A percentile compares a stretch with the other conserved stretches of the same genome.
Evolutionary conservation across 2,329 filamentous ascomycete genomes (phyloP).

Genomic region (Phyllosticta paracitricarpa): DNA sequence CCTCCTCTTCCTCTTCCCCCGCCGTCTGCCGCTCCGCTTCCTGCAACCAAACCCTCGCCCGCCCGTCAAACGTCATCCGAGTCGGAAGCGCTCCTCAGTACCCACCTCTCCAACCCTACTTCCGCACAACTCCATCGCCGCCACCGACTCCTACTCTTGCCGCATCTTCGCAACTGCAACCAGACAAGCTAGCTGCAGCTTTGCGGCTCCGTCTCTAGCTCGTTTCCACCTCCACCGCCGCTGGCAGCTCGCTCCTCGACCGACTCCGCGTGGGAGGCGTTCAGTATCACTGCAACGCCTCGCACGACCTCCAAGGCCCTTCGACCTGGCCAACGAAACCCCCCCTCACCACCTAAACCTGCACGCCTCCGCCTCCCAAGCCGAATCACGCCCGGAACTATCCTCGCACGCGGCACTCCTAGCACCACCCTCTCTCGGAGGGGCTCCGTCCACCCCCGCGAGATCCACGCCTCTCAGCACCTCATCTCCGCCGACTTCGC

Average conservation of each 20-base stretch:
- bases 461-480: constrained; percentile 13
- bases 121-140: background rate
- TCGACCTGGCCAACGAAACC: constrained; percentile 60
- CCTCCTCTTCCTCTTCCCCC: background rate
- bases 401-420: constrained; percentile 32
- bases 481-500: constrained; percentile 11
- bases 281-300: constrained; percentile 15
- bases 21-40: background rate
- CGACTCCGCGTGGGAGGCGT: constrained; percentile 3
- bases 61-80: background rate
- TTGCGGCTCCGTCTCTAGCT: background rate
- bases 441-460: constrained; percentile 13
- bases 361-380: constrained; percentile 58
- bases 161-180: background rate
- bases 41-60: background rate
- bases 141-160: background rate
- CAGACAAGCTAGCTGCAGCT: background rate
- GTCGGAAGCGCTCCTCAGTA: background rate
- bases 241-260: background rate
- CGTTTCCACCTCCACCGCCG: background rate
- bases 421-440: constrained; percentile 21
- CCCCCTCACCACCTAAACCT: constrained; percentile 47
- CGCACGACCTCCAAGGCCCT: constrained; percentile 35
- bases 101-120: background rate
- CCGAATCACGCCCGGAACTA: constrained; percentile 45